Evolutionary conservation across 1,139 yeast genomes (phyloP), one percentile per base, ranked within the genome.

Genomic region (Kurtzmaniella quercitrusa): DNA sequence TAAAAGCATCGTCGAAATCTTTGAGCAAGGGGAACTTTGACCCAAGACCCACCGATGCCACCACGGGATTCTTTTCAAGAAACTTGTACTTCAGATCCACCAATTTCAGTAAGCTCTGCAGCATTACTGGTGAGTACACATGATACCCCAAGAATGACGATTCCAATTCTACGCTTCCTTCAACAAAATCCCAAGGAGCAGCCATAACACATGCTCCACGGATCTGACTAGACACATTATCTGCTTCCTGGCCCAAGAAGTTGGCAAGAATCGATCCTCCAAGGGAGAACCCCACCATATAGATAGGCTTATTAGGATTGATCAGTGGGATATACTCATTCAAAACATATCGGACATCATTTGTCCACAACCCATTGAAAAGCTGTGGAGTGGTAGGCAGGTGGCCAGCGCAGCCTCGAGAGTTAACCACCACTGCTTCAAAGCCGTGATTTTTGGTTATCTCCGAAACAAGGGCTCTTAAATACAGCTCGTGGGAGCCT

Each of bases 351-450:
- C 85, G 62, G 43, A 80, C 60, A 56, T 80, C 86, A 53, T 80
- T 80, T 17, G 85, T 80, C 81, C 84, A 77, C 31, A 79, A 63
- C 1, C 82, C 85, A 52, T 77, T 75, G 59, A 77, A 80, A 38
- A 80, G 60, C 52, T 76, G 79, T 1, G 85, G 84, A 5, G 82
- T 70, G 2, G 84, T 75, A 43, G 79, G 68, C 18, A 76, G 68
- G 41, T 81, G 80, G 47, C 77, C 66, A 40, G 83, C 81, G 58
- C 86, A 80, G 1, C 86, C 86, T 42, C 86, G 62, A 3, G 82
- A 70, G 50, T 79, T 80, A 43, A 80, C 56, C 10, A 79, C 84
- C 48, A 79, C 58, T 1, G 78, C 80, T 54, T 79, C 83, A 48
- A 79, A 75, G 11, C 61, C 63, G 49, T 58, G 58, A 27, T 67